Conservation (phyloP, 441 rosid species). For the Adansonia gregorii region DNA sequence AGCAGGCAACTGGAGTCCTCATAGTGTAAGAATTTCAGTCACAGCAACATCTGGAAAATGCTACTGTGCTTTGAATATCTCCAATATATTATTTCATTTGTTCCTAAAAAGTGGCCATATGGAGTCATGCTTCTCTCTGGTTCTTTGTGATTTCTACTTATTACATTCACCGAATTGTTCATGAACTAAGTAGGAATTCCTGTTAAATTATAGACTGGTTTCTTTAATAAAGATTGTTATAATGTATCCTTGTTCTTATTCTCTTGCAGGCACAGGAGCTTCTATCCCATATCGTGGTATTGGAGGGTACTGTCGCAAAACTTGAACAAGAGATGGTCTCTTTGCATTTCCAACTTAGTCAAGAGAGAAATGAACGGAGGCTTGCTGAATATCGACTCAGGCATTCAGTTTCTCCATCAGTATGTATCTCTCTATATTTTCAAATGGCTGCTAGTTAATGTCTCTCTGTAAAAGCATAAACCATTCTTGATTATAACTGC, state of each 20-base stretch:
- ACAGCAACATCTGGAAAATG: background rate
- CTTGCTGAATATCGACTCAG: constrained; percentile 71
- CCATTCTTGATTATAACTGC: constrained; percentile 10
- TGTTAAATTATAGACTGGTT: background rate
- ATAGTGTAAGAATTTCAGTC: background rate
- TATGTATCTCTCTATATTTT: constrained; percentile 36
- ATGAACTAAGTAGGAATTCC: constrained; percentile 1
- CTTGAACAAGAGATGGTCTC: constrained; percentile 70
- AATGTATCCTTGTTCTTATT: constrained; percentile 5
- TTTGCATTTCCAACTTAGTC: constrained; percentile 71
- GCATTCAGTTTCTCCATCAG: constrained; percentile 53
- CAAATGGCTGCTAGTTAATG: constrained; percentile 34
- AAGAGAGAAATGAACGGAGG: constrained; percentile 75
- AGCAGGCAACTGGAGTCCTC: constrained; percentile 1
- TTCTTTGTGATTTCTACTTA: constrained; percentile 1
- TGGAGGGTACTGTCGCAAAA: constrained; percentile 56
- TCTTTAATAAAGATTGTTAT: constrained; percentile 6
- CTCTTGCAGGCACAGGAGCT: constrained; percentile 56
- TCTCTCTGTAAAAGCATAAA: constrained; percentile 12
- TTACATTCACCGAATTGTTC: background rate
- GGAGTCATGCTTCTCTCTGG: background rate
- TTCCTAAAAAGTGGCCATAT: background rate
- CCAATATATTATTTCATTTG: background rate
- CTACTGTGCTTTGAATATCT: background rate
- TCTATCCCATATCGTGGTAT: constrained; percentile 47